Conservation (phyloP, 75 land plant species). For the Selaginella moellendorffii region DNA sequence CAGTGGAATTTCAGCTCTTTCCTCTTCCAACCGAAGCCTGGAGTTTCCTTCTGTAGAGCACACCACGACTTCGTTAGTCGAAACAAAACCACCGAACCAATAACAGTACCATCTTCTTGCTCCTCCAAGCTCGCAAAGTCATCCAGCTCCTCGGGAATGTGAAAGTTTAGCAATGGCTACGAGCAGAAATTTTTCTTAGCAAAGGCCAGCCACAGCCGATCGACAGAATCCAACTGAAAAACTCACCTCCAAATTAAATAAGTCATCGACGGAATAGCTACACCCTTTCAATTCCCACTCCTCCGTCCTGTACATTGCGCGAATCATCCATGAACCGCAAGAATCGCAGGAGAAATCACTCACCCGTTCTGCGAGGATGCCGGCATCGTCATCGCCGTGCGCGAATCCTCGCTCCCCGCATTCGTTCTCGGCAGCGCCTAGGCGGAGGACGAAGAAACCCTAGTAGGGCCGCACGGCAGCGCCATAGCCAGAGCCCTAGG, state of each 20-base stretch:
- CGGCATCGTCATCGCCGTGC: background rate
- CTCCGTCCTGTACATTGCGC: too few species aligned
- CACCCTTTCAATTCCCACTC: background rate
- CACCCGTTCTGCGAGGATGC: background rate
- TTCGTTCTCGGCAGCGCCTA: too few species aligned
- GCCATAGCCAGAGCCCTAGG: background rate
- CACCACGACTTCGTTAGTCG: too few species aligned
- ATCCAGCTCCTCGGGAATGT: background rate
- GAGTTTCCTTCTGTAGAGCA: conserved; percentile 14
- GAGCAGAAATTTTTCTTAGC: too few species aligned
- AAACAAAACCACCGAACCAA: background rate
- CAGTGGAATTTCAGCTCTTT: conserved; percentile 20
- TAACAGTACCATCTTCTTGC: background rate
- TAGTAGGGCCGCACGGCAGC: too few species aligned
- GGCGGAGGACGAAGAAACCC: background rate
- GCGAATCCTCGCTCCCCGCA: too few species aligned
- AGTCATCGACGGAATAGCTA: background rate
- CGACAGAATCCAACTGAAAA: too few species aligned
- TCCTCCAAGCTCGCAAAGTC: background rate
- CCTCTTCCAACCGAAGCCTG: conserved; percentile 28
- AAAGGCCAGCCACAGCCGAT: too few species aligned
- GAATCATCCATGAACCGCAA: too few species aligned
- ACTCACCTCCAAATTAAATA: background rate
- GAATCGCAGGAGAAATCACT: too few species aligned
- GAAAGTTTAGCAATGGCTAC: background rate